phyloP scores from a whole-genome alignment of 345 rosid genomes.

The Eucalyptus albens region DNA sequence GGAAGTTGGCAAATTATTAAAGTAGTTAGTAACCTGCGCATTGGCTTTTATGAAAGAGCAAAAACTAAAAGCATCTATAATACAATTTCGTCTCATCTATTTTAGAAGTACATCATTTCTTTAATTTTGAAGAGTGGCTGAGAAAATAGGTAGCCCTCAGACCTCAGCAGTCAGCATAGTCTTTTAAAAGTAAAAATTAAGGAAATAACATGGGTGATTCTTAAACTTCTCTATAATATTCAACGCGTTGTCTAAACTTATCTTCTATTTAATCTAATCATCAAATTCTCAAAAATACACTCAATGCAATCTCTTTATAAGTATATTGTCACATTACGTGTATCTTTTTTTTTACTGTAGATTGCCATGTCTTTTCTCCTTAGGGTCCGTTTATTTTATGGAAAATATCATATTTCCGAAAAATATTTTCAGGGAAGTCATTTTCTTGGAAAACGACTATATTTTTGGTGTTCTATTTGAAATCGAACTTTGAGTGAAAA shows the following conservation, averaged over 20 bases:
- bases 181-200: not conserved
- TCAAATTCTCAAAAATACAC: no score
- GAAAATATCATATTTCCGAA: no score
- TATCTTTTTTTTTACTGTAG: not conserved
- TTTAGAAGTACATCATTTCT: not conserved
- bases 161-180: not conserved
- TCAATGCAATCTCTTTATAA: no score
- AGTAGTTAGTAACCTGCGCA: not conserved
- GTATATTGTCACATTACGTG: no score
- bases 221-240: not conserved
- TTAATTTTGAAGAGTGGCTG: not conserved
- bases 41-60: not conserved
- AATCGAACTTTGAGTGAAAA: no score
- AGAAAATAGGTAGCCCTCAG: not conserved
- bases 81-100: not conserved
- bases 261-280: no score
- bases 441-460: no score
- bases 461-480: no score
- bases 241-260: not conserved
- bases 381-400: no score
- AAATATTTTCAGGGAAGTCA: no score
- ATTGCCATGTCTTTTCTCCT: not conserved
- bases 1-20: not conserved
- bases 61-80: not conserved
- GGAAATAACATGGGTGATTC: not conserved